phyloP scores from a whole-genome alignment of 1,284 basidiomycete species.

The Cryptococcus sp. region DNA sequence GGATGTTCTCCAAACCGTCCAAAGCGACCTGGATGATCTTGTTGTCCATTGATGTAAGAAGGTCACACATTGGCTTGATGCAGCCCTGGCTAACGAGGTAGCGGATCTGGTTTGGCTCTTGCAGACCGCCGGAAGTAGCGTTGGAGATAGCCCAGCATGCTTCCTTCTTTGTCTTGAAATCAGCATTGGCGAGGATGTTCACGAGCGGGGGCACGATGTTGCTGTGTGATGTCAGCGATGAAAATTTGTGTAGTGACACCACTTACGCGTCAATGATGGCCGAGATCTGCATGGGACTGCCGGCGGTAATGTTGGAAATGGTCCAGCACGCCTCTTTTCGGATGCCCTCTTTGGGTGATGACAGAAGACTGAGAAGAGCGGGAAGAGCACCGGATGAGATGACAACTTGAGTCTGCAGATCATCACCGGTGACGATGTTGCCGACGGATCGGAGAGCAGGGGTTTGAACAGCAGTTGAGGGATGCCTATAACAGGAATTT shows the following conservation, averaged over 20 bases:
- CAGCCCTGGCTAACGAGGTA: constrained; percentile 97
- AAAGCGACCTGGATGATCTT: constrained; percentile 96
- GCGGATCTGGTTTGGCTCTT: constrained; percentile 95
- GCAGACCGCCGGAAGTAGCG: constrained; percentile 95
- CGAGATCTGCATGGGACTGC: constrained; percentile 94
- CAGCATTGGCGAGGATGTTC: constrained; percentile 95
- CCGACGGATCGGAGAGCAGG: constrained; percentile 96
- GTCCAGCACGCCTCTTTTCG: constrained; percentile 98
- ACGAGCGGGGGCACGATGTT: constrained; percentile 95
- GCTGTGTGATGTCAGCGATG: constrained; percentile 27
- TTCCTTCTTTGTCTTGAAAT: constrained; percentile 99
- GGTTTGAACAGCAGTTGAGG: constrained; percentile 97
- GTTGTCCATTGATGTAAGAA: constrained; percentile 98
- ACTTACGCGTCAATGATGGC: constrained; percentile 62
- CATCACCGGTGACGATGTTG: constrained; percentile 98
- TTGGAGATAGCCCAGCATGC: constrained; percentile 99
- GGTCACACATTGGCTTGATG: constrained; percentile 97
- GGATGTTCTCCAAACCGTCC: constrained; percentile 96
- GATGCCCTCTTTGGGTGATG: constrained; percentile 92
- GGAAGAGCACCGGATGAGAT: constrained; percentile 95
- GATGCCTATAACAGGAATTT: constrained; percentile 59
- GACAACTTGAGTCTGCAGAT: constrained; percentile 97
- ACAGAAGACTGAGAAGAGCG: constrained; percentile 86
- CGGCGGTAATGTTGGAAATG: constrained; percentile 98
- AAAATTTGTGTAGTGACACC: background rate